These are phyloP conservation scores for Exophiala lecanii-corni DNA, from an alignment of 2,329 filamentous ascomycete species.

Conservation along the genomic window DNA sequence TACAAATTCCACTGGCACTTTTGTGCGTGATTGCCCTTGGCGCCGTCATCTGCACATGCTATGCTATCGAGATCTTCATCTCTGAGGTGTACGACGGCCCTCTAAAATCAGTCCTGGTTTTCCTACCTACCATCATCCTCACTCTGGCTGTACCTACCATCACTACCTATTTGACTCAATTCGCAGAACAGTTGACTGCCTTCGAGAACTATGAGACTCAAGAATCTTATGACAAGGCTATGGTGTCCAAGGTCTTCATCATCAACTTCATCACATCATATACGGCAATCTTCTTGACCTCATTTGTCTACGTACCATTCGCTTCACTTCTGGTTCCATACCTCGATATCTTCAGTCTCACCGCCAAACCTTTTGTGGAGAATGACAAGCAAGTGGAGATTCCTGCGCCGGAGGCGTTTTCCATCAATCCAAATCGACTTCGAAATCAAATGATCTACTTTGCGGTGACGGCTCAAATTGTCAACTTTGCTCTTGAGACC, in stretches of 20 bases:
- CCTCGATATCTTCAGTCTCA: conserved; percentile 72
- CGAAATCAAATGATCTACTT: conserved; percentile 94
- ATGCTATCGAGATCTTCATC: conserved; percentile 92
- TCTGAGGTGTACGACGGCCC: conserved; percentile 89
- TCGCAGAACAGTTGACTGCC: conserved; percentile 72
- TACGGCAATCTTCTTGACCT: conserved; percentile 83
- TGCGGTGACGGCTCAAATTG: conserved; percentile 86
- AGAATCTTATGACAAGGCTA: conserved; percentile 74
- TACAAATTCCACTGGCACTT: conserved; percentile 81
- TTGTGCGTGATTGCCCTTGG: conserved; percentile 69
- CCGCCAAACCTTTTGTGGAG: conserved; percentile 69
- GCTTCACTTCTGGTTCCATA: conserved; percentile 78
- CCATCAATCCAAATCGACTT: conserved; percentile 76
- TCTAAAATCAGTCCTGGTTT: conserved; percentile 78
- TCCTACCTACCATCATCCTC: conserved; percentile 84
- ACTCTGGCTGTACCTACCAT: conserved; percentile 75
- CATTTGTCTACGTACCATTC: conserved; percentile 92
- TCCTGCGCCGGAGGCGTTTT: conserved; percentile 59
- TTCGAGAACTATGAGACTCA: conserved; percentile 90
- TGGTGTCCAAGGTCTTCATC: conserved; percentile 90
- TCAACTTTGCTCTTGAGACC: conserved; percentile 80
- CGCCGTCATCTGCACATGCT: conserved; percentile 76
- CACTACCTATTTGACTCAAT: conserved; percentile 66
- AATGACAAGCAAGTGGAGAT: conserved; percentile 64
- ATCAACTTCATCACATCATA: conserved; percentile 97